Evolutionary conservation across 768 basidiomycete species (phyloP).

Genomic region (Mycena vitilis): DNA sequence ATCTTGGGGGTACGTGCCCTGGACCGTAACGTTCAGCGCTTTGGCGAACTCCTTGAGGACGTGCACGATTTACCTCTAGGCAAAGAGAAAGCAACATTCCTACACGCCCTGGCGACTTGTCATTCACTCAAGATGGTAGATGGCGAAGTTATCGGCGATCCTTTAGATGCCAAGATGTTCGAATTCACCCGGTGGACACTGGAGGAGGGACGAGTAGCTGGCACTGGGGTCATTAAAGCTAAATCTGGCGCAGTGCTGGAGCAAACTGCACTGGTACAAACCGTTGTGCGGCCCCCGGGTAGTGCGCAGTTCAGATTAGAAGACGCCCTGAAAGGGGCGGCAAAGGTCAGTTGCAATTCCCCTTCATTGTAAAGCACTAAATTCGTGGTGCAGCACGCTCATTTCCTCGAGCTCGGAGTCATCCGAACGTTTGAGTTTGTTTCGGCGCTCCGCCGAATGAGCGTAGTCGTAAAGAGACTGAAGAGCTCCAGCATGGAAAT

Average conservation of each 20-base stretch:
- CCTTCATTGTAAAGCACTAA: constrained; percentile 9
- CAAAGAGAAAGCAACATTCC: constrained; percentile 81
- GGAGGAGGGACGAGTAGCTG: constrained; percentile 86
- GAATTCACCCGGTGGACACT: constrained; percentile 96
- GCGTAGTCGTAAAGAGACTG: constrained; percentile 95
- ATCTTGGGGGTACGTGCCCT: constrained; percentile 93
- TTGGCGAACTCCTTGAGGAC: constrained; percentile 91
- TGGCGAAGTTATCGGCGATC: constrained; percentile 92
- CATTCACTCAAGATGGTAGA: constrained; percentile 94
- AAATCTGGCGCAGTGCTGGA: constrained; percentile 68
- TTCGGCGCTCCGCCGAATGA: constrained; percentile 93
- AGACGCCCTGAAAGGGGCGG: constrained; percentile 88
- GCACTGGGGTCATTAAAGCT: constrained; percentile 77
- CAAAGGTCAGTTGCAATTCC: constrained; percentile 64
- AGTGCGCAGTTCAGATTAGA: constrained; percentile 90
- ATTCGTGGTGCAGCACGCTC: constrained; percentile 75
- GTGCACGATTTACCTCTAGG: constrained; percentile 85
- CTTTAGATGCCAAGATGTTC: constrained; percentile 98
- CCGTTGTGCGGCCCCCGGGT: constrained; percentile 96
- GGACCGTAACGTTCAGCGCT: constrained; percentile 79
- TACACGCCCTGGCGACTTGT: constrained; percentile 95
- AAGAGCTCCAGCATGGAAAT: constrained; percentile 97
- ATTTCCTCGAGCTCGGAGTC: constrained; percentile 97
- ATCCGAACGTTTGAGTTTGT: constrained; percentile 98
- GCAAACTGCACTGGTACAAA: constrained; percentile 93